Evolutionary conservation across 164 flowering plant genomes (phyloP), one percentile per base, ranked within the genome.

Genomic region (Piper betle): DNA sequence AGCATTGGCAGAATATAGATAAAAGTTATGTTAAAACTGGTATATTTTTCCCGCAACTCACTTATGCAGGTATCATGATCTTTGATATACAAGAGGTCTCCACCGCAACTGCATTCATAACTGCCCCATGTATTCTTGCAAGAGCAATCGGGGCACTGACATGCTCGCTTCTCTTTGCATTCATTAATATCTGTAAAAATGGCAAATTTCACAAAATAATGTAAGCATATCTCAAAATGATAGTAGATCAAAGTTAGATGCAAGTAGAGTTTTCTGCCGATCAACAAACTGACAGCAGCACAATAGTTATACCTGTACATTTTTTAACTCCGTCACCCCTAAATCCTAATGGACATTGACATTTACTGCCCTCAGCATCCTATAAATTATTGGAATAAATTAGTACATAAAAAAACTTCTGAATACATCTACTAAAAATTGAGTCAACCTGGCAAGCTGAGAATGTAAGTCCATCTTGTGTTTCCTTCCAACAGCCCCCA

Each of bases 401-500:
- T 37, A 74, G 64, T 50, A 19, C 39, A 52, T 16, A 40, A 55
- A 33, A n/a, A 17, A 33, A 6, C 18, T 39, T 18, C 37, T 19
- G 7, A 41, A 17, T 19, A 42, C 41, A 17, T 53, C 25, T 6
- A 54, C 39, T 38, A 52, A 61, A 25, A 68, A 60, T 37, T 60
- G 42, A 11, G 72, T 86, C 53, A 64, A 87, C 99, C 79, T 73
- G 55, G 67, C 99, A 94, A 70, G 99, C 99, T 62, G 99, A 81
- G 78, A 69, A 84, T 20, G 83, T 66, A 38, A 68, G 79, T 48
- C 87, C 96, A 70, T 80, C 72, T 19, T 67, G 80, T 52, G 87
- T 75, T 16, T 81, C 90, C 64, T 84, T 82, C 97, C 99, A 94
- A 74, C 99, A 94, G 52, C 96, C 99, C 65, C 99, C 99, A 71